These are phyloP conservation scores for Linaria vulgaris DNA, from an alignment of 257 asterid species.

Conservation along the genomic window DNA sequence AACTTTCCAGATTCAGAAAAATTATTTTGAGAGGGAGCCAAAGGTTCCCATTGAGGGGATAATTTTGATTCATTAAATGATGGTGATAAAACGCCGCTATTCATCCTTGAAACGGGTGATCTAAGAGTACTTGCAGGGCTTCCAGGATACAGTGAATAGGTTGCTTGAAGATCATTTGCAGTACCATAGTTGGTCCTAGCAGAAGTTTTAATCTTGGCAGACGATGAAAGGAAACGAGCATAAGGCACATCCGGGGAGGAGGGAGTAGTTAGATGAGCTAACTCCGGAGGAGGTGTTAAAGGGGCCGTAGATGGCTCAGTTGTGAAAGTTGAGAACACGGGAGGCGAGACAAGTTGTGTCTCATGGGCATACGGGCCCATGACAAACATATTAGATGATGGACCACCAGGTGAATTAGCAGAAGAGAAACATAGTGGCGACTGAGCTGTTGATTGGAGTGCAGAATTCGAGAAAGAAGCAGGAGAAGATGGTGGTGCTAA, in stretches of 20 bases:
- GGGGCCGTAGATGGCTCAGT: slow-evolving; percentile 94
- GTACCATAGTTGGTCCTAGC: slow-evolving; percentile 38
- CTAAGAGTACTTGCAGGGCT: slow-evolving; percentile 67
- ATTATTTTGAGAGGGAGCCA: slow-evolving; percentile 33
- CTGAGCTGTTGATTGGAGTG: slow-evolving; percentile 75
- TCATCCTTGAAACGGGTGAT: slow-evolving; percentile 63
- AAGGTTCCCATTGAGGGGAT: slow-evolving; percentile 55
- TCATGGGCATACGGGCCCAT: slow-evolving; percentile 91
- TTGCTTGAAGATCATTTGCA: slow-evolving; percentile 62
- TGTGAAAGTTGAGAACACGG: slow-evolving; percentile 82
- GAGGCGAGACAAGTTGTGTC: slow-evolving; percentile 83
- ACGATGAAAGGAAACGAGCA: slow-evolving; percentile 73
- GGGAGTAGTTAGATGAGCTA: slow-evolving; percentile 87
- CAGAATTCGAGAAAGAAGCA: slow-evolving; percentile 73
- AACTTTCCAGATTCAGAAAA: slow-evolving; percentile 59
- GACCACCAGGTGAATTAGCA: slow-evolving; percentile 73
- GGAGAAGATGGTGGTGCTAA: slow-evolving; percentile 90
- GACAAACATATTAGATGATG: slow-evolving; percentile 66
- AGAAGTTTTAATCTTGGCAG: slow-evolving; percentile 39
- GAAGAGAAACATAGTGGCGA: slow-evolving; percentile 77
- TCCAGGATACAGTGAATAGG: slow-evolving; percentile 70
- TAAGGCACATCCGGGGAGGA: slow-evolving; percentile 92
- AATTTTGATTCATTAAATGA: slow-evolving; percentile 45
- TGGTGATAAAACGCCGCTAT: slow-evolving; percentile 39
- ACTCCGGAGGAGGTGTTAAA: slow-evolving; percentile 81